A percentile compares a stretch with the other conserved stretches of the same genome.
These are phyloP conservation scores for Trypanosoma brucei DNA, from an alignment of 208 protist genomes.

Conservation along the genomic window DNA sequence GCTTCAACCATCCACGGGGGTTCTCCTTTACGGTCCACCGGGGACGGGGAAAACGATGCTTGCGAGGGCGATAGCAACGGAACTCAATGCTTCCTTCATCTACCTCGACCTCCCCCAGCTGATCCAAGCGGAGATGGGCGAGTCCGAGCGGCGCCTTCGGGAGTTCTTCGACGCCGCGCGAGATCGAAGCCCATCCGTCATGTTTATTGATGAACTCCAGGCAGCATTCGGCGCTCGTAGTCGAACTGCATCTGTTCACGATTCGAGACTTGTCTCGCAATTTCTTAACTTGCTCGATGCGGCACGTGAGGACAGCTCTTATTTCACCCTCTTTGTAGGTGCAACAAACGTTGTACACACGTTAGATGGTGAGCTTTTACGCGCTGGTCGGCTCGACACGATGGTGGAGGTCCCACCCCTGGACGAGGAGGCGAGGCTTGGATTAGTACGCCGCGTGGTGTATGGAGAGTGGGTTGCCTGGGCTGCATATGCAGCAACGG, in stretches of 20 bases:
- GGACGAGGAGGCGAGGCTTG: conserved; percentile 36
- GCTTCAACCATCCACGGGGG: conserved; percentile 82
- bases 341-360: conserved; percentile 74
- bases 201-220: conserved; percentile 96
- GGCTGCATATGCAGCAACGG: conserved; percentile 17
- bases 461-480: conserved; percentile 59
- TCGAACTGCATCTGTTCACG: background rate
- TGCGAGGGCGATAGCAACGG: conserved; percentile 87
- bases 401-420: conserved; percentile 65
- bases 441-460: conserved; percentile 44
- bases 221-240: conserved; percentile 59
- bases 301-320: conserved; percentile 50
- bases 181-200: conserved; percentile 69
- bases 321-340: conserved; percentile 71
- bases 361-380: conserved; percentile 67
- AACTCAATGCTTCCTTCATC: conserved; percentile 88
- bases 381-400: conserved; percentile 76
- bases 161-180: conserved; percentile 80
- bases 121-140: conserved; percentile 87
- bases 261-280: conserved; percentile 56
- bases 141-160: conserved; percentile 82
- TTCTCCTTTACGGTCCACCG: conserved; percentile 88
- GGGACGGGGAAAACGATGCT: conserved; percentile 93
- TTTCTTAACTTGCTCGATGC: conserved; percentile 68
- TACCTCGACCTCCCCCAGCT: conserved; percentile 84